phyloP scores from a whole-genome alignment of 495 filamentous ascomycete species.

The Trichoderma erinaceum region DNA sequence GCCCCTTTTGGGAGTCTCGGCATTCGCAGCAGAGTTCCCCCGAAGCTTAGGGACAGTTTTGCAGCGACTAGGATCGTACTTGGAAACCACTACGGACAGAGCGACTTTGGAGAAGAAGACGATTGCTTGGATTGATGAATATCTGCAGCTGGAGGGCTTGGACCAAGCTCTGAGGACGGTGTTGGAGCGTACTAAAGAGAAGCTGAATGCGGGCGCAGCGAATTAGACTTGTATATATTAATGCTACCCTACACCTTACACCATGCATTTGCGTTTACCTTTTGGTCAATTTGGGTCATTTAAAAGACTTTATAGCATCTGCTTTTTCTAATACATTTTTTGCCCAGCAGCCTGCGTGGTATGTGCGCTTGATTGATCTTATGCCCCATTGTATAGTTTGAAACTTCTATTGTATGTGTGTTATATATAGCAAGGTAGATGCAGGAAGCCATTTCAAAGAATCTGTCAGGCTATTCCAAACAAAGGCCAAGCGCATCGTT shows the following conservation, averaged over 20 bases:
- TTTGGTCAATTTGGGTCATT: not conserved
- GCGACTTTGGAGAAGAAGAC: slow-evolving; percentile 48
- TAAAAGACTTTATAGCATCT: not conserved
- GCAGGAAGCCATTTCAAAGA: too few relatives aligned
- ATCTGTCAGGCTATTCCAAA: too few relatives aligned
- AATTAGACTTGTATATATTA: not conserved
- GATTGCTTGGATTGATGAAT: slow-evolving; percentile 50
- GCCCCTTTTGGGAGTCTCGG: slow-evolving; percentile 58
- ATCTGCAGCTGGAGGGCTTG: slow-evolving; percentile 51
- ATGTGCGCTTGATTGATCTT: too few relatives aligned
- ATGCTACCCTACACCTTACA: not conserved
- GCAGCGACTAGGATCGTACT: slow-evolving; percentile 45
- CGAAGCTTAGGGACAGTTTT: slow-evolving; percentile 59
- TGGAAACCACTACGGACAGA: slow-evolving; percentile 38
- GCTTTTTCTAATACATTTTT: too few relatives aligned
- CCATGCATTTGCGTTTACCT: not conserved
- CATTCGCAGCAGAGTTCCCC: slow-evolving; percentile 65
- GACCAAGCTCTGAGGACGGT: slow-evolving; percentile 63
- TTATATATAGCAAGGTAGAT: too few relatives aligned
- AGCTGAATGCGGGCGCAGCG: slow-evolving; percentile 20
- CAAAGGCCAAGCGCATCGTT: too few relatives aligned
- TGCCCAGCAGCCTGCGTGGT: too few relatives aligned
- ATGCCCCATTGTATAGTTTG: too few relatives aligned
- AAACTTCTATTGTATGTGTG: too few relatives aligned
- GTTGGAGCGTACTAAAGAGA: slow-evolving; percentile 47